A percentile compares a stretch with the other conserved stretches of the same genome.
phyloP scores from a whole-genome alignment of 192 early-diverging fungal genomes.

The Diversispora eburnea region DNA sequence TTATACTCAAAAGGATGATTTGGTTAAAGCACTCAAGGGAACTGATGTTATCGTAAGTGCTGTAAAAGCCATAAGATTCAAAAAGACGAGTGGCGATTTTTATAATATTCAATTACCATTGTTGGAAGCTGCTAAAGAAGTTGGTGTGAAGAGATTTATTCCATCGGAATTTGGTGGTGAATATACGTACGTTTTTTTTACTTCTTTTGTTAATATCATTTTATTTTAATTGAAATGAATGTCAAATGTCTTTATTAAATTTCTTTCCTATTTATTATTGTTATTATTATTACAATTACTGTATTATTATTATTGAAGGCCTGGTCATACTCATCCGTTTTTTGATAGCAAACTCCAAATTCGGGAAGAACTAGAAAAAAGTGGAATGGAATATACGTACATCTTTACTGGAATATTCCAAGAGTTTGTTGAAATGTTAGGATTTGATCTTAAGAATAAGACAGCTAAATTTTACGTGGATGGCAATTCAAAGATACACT shows the following conservation, averaged over 20 bases:
- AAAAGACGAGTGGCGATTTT: neutral
- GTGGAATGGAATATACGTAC: constrained; percentile 16
- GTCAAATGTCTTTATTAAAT: too few relatives aligned
- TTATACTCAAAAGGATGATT: constrained; percentile 21
- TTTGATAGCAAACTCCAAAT: neutral
- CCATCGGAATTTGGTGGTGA: constrained; percentile 26
- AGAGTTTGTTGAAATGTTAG: neutral
- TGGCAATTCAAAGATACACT: neutral
- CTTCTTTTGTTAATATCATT: too few relatives aligned
- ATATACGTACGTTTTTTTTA: too few relatives aligned
- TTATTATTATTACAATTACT: too few relatives aligned
- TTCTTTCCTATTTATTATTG: too few relatives aligned
- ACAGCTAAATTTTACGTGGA: neutral
- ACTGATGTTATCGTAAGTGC: constrained; percentile 11
- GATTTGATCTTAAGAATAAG: constrained; percentile 17
- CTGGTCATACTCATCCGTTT: neutral
- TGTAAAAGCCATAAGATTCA: neutral
- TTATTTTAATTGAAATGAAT: too few relatives aligned
- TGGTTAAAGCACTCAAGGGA: constrained; percentile 25
- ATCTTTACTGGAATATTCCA: neutral
- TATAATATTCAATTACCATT: neutral
- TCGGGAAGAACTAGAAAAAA: constrained; percentile 6
- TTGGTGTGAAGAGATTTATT: constrained; percentile 22
- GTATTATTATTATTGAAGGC: too few relatives aligned
- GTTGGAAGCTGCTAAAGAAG: constrained; percentile 18